A percentile compares a stretch with the other conserved stretches of the same genome.
phyloP scores from a whole-genome alignment of 108 stramenopile species.

The Cyclotella cryptica region DNA sequence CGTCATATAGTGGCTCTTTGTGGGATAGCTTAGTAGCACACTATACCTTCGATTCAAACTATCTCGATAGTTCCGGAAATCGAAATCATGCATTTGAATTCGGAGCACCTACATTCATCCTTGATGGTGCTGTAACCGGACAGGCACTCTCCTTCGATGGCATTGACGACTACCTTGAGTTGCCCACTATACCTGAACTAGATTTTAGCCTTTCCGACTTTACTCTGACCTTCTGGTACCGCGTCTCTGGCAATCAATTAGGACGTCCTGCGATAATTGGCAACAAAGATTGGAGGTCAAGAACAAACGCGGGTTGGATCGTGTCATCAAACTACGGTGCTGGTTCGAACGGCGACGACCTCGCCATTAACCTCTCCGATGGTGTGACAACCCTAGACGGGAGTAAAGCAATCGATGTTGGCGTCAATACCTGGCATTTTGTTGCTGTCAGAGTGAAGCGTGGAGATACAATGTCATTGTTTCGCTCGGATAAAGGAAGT shows the following conservation, averaged over 20 bases:
- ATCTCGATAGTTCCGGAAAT: conserved; percentile 24
- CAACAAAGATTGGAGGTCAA: conserved; percentile 24
- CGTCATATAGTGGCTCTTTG: conserved; percentile 8
- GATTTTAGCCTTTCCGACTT: conserved; percentile 22
- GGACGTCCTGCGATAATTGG: conserved; percentile 26
- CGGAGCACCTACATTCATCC: conserved; percentile 11
- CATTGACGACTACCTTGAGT: conserved; percentile 20
- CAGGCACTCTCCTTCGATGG: too few species aligned
- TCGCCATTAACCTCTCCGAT: conserved; percentile 28
- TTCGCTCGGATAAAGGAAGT: conserved; percentile 13
- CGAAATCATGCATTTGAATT: conserved; percentile 17
- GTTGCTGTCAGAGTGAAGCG: conserved; percentile 26
- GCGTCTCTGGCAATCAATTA: conserved; percentile 22
- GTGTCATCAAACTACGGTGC: too few species aligned
- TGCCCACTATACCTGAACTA: conserved; percentile 15
- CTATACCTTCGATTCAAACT: conserved; percentile 22
- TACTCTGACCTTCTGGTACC: conserved; percentile 39
- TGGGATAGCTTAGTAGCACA: conserved; percentile 20
- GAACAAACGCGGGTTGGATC: conserved; percentile 21
- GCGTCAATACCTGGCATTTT: conserved; percentile 26
- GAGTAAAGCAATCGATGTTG: conserved; percentile 30
- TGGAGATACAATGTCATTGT: conserved; percentile 21
- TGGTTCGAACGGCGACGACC: too few species aligned
- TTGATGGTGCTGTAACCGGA: conserved; percentile 20
- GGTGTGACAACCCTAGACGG: background rate